Conservation (phyloP, 2,329 filamentous ascomycete genomes). For the Verticillium nonalfalfae region DNA sequence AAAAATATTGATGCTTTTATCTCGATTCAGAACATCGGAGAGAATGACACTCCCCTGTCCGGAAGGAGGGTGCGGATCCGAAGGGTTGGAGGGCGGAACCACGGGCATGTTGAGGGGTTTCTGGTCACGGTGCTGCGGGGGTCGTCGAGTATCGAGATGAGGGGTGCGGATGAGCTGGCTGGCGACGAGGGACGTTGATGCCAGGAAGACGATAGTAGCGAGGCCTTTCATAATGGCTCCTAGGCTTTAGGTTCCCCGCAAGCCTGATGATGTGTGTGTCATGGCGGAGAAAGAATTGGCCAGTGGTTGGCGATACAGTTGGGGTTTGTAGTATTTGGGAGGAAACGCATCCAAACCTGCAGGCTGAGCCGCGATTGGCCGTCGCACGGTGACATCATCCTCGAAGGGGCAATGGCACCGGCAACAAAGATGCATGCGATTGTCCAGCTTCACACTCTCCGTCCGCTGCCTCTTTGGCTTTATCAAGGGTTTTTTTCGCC, state of each 20-base stretch:
- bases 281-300: neutral
- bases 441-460: too few species aligned
- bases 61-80: slow-evolving; percentile 17
- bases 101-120: slow-evolving; percentile 13
- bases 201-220: slow-evolving; percentile 5
- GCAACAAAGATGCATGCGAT: neutral
- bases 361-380: neutral
- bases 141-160: neutral
- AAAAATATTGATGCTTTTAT: slow-evolving; percentile 77
- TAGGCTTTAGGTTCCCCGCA: neutral
- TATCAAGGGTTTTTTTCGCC: too few species aligned
- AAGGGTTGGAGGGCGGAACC: slow-evolving; percentile 16
- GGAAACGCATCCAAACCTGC: neutral
- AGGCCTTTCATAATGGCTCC: slow-evolving; percentile 8
- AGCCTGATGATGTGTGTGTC: neutral
- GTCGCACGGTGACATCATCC: neutral
- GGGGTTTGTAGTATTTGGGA: neutral
- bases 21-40: slow-evolving; percentile 76
- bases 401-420: neutral
- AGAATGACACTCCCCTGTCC: slow-evolving; percentile 56
- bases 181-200: neutral
- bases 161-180: neutral
- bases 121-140: slow-evolving; percentile 4
- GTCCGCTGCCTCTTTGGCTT: too few species aligned
- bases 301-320: neutral